Evolutionary conservation across 169 alveolate genomes (phyloP).

Genomic region (Plasmodium inui): DNA sequence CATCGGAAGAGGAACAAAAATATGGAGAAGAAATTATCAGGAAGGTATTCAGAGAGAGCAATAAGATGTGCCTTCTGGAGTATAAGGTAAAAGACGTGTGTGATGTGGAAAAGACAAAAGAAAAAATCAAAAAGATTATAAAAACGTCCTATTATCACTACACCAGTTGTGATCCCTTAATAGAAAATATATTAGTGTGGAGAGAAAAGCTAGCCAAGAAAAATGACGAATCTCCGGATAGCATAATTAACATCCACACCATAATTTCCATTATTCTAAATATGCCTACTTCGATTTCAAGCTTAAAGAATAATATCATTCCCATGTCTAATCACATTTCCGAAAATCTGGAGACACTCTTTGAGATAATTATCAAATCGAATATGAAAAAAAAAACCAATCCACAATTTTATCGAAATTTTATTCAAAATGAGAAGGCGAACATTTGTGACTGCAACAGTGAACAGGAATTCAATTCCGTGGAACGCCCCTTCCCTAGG

Average conservation of each 20-base stretch:
- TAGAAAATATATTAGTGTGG: slow-evolving; percentile 38
- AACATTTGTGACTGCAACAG: not conserved
- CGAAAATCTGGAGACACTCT: slow-evolving; percentile 58
- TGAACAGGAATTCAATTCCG: slow-evolving; percentile 5
- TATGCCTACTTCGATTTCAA: slow-evolving; percentile 45
- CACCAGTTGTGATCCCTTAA: slow-evolving; percentile 21
- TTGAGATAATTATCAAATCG: slow-evolving; percentile 44
- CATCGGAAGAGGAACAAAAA: slow-evolving; percentile 47
- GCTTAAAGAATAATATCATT: slow-evolving; percentile 42
- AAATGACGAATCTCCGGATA: slow-evolving; percentile 40
- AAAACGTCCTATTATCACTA: slow-evolving; percentile 24
- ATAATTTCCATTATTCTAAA: slow-evolving; percentile 59
- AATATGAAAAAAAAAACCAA: slow-evolving; percentile 24
- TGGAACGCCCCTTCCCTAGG: not conserved
- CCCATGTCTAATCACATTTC: slow-evolving; percentile 36
- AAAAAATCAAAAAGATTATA: slow-evolving; percentile 50
- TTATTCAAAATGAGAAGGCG: not conserved
- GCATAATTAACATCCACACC: slow-evolving; percentile 56
- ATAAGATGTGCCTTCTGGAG: slow-evolving; percentile 1
- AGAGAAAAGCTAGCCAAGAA: slow-evolving; percentile 53
- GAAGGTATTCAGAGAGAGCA: slow-evolving; percentile 39
- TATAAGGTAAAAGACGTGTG: slow-evolving; percentile 13
- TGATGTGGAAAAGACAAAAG: slow-evolving; percentile 46
- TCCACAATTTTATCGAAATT: slow-evolving; percentile 16
- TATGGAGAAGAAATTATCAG: slow-evolving; percentile 38